Base-by-base conservation (phyloP, 2,329 filamentous ascomycete species). In the Sclerotiophoma versabilis region DNA sequence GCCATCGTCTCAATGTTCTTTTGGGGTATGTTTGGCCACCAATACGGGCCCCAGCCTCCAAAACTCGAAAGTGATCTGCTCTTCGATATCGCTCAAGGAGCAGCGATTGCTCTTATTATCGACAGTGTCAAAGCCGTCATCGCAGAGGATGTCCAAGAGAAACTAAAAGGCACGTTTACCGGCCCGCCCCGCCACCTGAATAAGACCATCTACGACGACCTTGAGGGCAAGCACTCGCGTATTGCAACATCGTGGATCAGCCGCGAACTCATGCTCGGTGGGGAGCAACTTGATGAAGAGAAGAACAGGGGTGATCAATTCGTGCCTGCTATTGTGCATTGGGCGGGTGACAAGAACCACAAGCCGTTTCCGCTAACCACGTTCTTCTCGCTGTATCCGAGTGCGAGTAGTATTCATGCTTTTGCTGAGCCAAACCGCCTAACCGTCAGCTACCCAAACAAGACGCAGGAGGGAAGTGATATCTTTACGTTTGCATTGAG, bases 271-370 rank as follows among this genome's bases (percentile, higher is more conserved):
- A 80, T 80, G 78, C 76, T 79, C n/a, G 79, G 79, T 4, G 58
- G 50, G 3, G 48, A 60, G 39, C 43, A 57, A 11, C 39, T 60
- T 12, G 47, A 48, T 15, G 54, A 58, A 23, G 17, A 43, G 17
- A 37, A 50, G 17, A 65, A 69, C 3, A 50, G 64, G 12, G 64
- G 64, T 4, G 59, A 67, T 36, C 64, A 67, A 30, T 67, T 66
- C 50, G 76, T 79, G 0, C 79, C 79, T 2, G 77, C 77, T 3
- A 78, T 80, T 27, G 77, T 79, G 0, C 79, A 80, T 58, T 81
- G 78, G 79, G 77, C 77, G 9, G 68, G 73, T 1, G 77, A 80
- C 44, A 68, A 72, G 11, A 41, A 46, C 0, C 77, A 78, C 41
- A 74, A 61, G 22, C 60, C 58, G 11, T 60, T 54, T 27, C 60